These are phyloP conservation scores for Fistulifera pelliculosa DNA, from an alignment of 108 stramenopile species.

Conservation along the genomic window DNA sequence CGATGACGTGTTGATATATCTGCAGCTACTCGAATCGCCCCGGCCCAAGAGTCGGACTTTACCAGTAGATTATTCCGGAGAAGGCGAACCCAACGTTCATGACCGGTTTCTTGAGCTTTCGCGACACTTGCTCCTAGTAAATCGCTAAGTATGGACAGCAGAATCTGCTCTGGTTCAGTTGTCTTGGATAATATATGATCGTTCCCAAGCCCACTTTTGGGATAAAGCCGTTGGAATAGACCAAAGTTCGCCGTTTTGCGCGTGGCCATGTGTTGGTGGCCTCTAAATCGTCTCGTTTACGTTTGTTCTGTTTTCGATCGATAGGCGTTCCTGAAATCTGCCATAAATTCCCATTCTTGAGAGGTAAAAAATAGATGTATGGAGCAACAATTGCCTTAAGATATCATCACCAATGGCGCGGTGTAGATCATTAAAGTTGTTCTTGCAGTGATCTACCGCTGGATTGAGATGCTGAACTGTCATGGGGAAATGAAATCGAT, in stretches of 20 bases:
- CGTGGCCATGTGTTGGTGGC: not conserved
- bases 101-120: slow-evolving; percentile 22
- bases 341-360: slow-evolving; percentile 4
- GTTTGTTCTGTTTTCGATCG: not conserved
- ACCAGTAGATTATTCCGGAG: not conserved
- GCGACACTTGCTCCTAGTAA: not conserved
- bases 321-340: slow-evolving; percentile 52
- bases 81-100: not conserved
- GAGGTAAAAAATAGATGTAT: slow-evolving; percentile 27
- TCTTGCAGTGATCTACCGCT: slow-evolving; percentile 37
- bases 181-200: slow-evolving; percentile 26
- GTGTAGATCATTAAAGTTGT: slow-evolving; percentile 22
- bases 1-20: slow-evolving; percentile 12
- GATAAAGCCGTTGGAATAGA: slow-evolving; percentile 34
- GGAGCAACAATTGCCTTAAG: slow-evolving; percentile 28
- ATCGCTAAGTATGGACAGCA: slow-evolving; percentile 13
- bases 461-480: slow-evolving; percentile 14
- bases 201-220: slow-evolving; percentile 33
- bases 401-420: slow-evolving; percentile 37
- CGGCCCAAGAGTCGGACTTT: slow-evolving; percentile 20
- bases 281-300: not conserved
- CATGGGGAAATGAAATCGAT: slow-evolving; percentile 10
- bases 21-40: slow-evolving; percentile 22
- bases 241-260: slow-evolving; percentile 20
- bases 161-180: slow-evolving; percentile 10